Base-by-base conservation (phyloP, 331 rosid genomes). In the Ulmus americana region DNA sequence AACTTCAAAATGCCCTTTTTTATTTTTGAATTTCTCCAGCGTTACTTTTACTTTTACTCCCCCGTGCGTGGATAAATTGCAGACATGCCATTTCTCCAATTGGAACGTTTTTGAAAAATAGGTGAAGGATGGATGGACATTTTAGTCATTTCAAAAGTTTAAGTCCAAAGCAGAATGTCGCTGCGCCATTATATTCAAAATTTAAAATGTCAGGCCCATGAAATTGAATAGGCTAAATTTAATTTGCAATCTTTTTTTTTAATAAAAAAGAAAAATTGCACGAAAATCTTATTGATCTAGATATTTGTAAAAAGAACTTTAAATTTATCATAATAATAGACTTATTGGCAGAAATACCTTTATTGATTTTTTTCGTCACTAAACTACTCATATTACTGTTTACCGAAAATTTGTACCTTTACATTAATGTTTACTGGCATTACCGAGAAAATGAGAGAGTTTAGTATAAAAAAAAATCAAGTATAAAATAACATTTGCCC, bases 161-260 rank as follows among this genome's bases (percentile, higher is more conserved):
- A 59, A 35, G 43, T 52, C 28, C 16, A 45, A 53, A 59, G 35
- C 18, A 4, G 11, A 56, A 9, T 50, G 12, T 13, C 5, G 7
- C 18, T 55, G 74, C 68, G 71, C 78, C 67, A 63, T 57, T 10
- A 10, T 14, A 1, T 55, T 63, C 48, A 62, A 46, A 22, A 13
- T 68, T 76, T 68, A 28, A 72, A 71, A 61, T 9, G 48, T 55
- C 15, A 0, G 22, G 16, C 12, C 12, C 15, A 7, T 0, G 4
- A 28, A 9, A 15, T 14, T 50, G 18, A 6, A 18, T 44, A 38
- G 14, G 35, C 3, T 28, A 28, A 28, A 3, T 28, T 28, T 28
- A 39, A 35, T 6, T 58, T 28, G n/a, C 12, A 20, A 55, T 5
- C 3, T 8, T 18, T 57, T 58, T 38, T 57, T 39, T 58, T 28